Percentiles rank a stretch among this genome's conserved stretches.
Evolutionary conservation across 805 yeast species (phyloP).

Genomic region (Millerozyma miso): DNA sequence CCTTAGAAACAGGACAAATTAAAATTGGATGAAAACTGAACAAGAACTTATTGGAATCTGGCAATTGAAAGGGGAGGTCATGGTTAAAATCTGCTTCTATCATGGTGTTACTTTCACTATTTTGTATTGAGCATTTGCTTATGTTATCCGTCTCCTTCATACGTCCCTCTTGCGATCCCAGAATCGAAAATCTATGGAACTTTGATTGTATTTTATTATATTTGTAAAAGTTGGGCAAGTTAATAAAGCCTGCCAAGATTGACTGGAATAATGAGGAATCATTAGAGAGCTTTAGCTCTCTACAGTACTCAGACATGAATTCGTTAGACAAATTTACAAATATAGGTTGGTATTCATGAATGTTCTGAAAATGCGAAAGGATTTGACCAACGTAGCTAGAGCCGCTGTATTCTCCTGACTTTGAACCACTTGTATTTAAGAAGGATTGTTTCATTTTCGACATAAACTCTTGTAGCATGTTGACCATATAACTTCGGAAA

Average conservation of each 20-base stretch:
- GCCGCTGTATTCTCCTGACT: constrained; percentile 14
- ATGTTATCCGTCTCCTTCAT: background rate
- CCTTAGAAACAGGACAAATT: constrained; percentile 44
- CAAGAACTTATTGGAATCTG: constrained; percentile 35
- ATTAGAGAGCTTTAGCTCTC: constrained; percentile 31
- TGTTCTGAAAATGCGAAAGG: constrained; percentile 24
- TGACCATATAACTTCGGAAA: constrained; percentile 14
- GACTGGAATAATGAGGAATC: constrained; percentile 40
- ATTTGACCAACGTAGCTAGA: constrained; percentile 29
- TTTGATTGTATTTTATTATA: constrained; percentile 33
- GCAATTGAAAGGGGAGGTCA: constrained; percentile 40
- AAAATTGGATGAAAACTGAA: constrained; percentile 42
- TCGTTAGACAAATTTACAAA: constrained; percentile 36
- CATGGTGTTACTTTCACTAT: background rate
- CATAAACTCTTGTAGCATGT: constrained; percentile 18
- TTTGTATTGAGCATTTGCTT: background rate
- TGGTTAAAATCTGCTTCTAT: constrained; percentile 18
- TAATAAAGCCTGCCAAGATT: constrained; percentile 36
- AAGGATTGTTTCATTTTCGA: constrained; percentile 22
- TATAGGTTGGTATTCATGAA: constrained; percentile 24
- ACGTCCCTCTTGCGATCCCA: background rate
- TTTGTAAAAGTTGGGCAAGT: constrained; percentile 40
- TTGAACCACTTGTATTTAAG: constrained; percentile 12
- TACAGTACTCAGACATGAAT: constrained; percentile 37
- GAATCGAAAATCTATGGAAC: constrained; percentile 14